These are phyloP conservation scores for Arctium lappa DNA, from an alignment of 129 eudicot species.

Conservation along the genomic window DNA sequence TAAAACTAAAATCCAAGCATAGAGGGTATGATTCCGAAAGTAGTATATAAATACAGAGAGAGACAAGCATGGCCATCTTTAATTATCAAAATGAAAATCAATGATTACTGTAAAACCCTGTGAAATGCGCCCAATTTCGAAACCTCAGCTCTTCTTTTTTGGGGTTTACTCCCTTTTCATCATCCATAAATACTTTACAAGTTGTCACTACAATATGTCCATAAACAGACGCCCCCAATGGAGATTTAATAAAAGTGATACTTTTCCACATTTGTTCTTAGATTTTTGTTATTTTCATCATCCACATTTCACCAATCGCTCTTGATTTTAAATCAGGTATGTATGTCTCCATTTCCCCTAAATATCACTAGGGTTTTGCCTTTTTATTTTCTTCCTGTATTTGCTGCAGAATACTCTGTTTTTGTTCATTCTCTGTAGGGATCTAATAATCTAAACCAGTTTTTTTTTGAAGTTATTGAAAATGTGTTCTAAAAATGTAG, in stretches of 20 bases:
- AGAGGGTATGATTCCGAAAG: no score
- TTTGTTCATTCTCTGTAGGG: constrained; percentile 1
- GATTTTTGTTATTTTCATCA: constrained; percentile 17
- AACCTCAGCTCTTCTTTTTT: constrained; percentile 20
- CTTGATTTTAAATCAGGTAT: constrained; percentile 32
- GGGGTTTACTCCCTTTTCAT: background rate
- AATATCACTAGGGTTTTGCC: background rate
- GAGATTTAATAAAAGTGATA: constrained; percentile 10
- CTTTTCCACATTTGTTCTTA: constrained; percentile 15
- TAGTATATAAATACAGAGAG: background rate
- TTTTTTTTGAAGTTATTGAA: background rate
- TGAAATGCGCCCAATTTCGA: constrained; percentile 40
- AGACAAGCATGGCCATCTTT: constrained; percentile 19
- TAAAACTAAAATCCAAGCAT: no score
- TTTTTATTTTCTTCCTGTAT: background rate
- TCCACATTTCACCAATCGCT: background rate
- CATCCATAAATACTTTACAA: constrained; percentile 12
- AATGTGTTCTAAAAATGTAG: background rate
- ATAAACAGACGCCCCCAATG: background rate
- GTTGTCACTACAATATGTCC: constrained; percentile 14
- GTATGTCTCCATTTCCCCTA: constrained; percentile 7
- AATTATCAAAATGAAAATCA: constrained; percentile 29
- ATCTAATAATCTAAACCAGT: background rate
- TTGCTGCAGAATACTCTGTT: background rate
- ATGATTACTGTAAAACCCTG: constrained; percentile 48